Conservation (phyloP, 257 asterid species). For the Solanum piurae region DNA sequence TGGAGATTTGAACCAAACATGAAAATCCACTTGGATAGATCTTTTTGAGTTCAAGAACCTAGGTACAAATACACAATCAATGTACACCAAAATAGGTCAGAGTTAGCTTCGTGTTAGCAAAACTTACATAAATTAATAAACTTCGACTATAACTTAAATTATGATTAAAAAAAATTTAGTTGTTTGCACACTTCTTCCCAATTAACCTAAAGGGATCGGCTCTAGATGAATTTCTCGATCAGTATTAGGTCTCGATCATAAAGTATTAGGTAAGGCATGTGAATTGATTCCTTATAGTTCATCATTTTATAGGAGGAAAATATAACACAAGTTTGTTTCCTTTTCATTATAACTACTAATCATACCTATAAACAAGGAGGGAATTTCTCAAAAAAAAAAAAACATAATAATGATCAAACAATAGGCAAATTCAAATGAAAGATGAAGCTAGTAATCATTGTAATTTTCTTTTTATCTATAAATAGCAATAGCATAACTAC, state of each 20-base stretch:
- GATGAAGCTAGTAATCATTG: conserved; percentile 8
- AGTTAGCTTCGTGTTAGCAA: neutral
- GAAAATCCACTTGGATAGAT: neutral
- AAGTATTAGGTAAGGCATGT: neutral
- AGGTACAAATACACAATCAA: neutral
- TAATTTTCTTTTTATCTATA: neutral
- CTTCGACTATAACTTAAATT: neutral
- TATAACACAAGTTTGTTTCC: neutral
- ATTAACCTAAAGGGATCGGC: neutral
- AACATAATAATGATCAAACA: conserved; percentile 15
- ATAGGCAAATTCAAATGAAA: conserved; percentile 27
- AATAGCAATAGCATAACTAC: neutral
- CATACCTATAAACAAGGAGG: conserved; percentile 3
- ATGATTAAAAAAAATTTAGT: neutral
- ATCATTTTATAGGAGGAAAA: neutral
- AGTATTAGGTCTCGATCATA: neutral
- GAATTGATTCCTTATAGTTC: neutral
- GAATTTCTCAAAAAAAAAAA: neutral
- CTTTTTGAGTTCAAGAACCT: neutral
- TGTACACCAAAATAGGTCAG: neutral
- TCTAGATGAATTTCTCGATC: neutral
- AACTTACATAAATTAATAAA: neutral
- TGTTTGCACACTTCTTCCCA: neutral
- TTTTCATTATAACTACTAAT: conserved; percentile 1
- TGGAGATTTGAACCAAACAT: neutral